Evolutionary conservation across 2,329 filamentous ascomycete genomes (phyloP).

Genomic region (Phialemonium atrogriseum): DNA sequence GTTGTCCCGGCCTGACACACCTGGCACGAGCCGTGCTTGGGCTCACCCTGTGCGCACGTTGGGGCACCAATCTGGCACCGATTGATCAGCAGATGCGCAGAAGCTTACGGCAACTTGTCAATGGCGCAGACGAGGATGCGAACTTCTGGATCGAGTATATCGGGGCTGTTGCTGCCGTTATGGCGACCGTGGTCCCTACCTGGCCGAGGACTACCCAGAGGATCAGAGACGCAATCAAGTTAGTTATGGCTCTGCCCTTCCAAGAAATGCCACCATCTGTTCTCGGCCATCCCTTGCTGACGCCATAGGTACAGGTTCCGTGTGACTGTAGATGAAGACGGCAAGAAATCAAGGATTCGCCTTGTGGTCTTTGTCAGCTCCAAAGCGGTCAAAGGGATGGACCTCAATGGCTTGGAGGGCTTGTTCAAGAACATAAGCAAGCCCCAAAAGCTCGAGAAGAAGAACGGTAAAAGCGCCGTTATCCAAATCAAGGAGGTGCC

Average conservation of each 20-base stretch:
- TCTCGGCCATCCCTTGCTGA: constrained; percentile 10
- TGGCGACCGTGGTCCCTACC: constrained; percentile 33
- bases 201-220: constrained; percentile 27
- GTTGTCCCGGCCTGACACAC: constrained; percentile 67
- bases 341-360: constrained; percentile 20
- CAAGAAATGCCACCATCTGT: background rate
- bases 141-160: constrained; percentile 47
- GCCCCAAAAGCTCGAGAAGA: constrained; percentile 10
- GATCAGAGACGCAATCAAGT: constrained; percentile 31
- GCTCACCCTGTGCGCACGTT: constrained; percentile 64
- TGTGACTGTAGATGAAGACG: constrained; percentile 2
- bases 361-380: constrained; percentile 15
- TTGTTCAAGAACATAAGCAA: constrained; percentile 19
- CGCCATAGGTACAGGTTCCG: too few relatives aligned
- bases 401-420: constrained; percentile 13
- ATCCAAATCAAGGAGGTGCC: background rate
- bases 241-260: constrained; percentile 13
- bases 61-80: constrained; percentile 53
- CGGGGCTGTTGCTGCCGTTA: constrained; percentile 35
- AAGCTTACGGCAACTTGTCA: constrained; percentile 33
- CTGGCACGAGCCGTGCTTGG: constrained; percentile 61
- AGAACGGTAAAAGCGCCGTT: constrained; percentile 12
- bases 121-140: constrained; percentile 25
- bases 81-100: constrained; percentile 35
- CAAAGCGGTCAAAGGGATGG: constrained; percentile 9